phyloP scores from a whole-genome alignment of 73 alveolate genomes.

The Tetrahymena elliotti region DNA sequence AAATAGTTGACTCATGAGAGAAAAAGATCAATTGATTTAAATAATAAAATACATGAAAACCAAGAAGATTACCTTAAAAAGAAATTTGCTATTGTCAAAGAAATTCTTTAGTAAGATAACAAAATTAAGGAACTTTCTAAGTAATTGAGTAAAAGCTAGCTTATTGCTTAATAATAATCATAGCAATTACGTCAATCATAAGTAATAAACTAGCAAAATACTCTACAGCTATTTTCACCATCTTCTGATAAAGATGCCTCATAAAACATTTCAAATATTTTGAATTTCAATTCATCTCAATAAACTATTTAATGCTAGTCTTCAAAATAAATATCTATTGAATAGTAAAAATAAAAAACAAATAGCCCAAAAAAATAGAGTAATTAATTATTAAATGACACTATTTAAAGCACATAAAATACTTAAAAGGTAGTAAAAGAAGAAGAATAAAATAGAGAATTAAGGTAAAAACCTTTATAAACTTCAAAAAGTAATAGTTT shows the following conservation, averaged over 20 bases:
- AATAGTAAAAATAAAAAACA: neutral
- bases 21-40: neutral
- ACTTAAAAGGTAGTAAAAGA: neutral
- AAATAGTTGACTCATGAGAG: neutral
- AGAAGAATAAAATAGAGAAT: neutral
- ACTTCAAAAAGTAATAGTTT: neutral
- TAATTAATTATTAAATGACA: neutral
- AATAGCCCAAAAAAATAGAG: neutral
- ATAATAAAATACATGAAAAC: neutral
- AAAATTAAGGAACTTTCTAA: neutral
- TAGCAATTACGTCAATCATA: neutral
- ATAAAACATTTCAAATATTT: neutral
- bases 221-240: neutral
- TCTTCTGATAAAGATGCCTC: neutral
- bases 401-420: neutral
- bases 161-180: neutral
- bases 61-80: neutral
- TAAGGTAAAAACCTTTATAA: neutral
- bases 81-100: neutral
- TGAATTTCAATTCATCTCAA: neutral
- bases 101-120: neutral
- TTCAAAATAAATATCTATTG: neutral
- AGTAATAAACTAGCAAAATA: neutral
- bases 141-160: neutral
- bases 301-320: neutral